These are phyloP conservation scores for Monilinia fructicola DNA, from an alignment of 2,329 filamentous ascomycete species.

Conservation along the genomic window DNA sequence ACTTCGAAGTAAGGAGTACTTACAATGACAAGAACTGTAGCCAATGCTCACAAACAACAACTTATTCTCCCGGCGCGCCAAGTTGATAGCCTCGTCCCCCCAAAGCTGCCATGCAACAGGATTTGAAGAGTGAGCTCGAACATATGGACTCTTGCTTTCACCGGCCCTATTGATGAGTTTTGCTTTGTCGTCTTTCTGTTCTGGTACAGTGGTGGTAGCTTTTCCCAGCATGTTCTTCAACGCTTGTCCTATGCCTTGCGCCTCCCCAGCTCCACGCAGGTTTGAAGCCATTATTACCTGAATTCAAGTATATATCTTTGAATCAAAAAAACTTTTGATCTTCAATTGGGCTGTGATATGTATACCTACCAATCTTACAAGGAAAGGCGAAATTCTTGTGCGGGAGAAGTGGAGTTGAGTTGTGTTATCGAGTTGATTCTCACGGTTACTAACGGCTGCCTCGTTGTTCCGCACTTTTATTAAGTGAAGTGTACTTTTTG, in stretches of 20 bases:
- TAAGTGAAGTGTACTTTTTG: neutral
- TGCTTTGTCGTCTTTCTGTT: constrained; percentile 30
- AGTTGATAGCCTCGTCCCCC: constrained; percentile 70
- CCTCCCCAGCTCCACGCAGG: constrained; percentile 31
- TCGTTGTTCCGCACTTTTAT: neutral
- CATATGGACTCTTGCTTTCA: constrained; percentile 66
- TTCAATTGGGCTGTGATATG: neutral
- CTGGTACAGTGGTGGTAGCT: constrained; percentile 10
- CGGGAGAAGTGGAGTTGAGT: constrained; percentile 10
- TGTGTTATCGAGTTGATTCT: constrained; percentile 1
- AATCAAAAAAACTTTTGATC: neutral
- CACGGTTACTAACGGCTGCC: constrained; percentile 5
- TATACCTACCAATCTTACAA: constrained; percentile 5
- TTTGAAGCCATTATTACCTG: constrained; percentile 37
- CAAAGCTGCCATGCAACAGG: constrained; percentile 91
- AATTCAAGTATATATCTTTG: constrained; percentile 5
- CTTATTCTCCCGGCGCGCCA: constrained; percentile 79
- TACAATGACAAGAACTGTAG: constrained; percentile 93
- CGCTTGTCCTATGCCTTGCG: constrained; percentile 34
- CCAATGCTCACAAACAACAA: constrained; percentile 93
- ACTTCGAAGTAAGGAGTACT: constrained; percentile 41
- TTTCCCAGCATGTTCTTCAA: constrained; percentile 29
- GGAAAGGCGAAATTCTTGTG: constrained; percentile 4
- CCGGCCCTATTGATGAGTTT: constrained; percentile 54
- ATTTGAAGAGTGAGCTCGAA: constrained; percentile 73